Percentiles rank a stretch among this genome's conserved stretches.
phyloP scores from a whole-genome alignment of 169 alveolate species.

The Blepharisma undulans region DNA sequence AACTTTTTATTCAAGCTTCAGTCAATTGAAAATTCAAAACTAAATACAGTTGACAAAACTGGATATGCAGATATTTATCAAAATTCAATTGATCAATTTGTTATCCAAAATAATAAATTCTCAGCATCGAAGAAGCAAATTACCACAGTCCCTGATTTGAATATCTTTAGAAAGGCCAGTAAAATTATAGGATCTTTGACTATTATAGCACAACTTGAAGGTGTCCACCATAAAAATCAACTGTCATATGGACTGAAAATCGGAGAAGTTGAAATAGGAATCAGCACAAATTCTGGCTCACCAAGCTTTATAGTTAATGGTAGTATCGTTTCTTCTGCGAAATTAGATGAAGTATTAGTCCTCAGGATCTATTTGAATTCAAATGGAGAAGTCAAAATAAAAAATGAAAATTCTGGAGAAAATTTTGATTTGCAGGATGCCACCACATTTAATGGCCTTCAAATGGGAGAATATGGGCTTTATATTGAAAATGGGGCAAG shows the following conservation, averaged over 20 bases:
- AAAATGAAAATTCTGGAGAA: neutral
- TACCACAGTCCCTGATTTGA: neutral
- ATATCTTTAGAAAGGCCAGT: neutral
- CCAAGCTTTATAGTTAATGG: neutral
- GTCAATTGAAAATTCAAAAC: no score
- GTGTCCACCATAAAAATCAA: neutral
- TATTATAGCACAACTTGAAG: neutral
- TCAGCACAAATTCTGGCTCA: neutral
- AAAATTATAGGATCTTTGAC: neutral
- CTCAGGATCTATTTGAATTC: neutral
- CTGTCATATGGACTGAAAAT: neutral
- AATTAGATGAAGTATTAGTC: neutral
- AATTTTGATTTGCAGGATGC: neutral
- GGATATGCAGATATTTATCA: slow-evolving; percentile 20
- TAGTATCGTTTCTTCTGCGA: no score
- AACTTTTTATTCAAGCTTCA: neutral
- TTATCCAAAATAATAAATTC: neutral
- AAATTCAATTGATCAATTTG: neutral
- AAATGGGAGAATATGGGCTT: slow-evolving; percentile 2
- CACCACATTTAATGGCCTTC: slow-evolving; percentile 5
- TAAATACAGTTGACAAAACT: neutral
- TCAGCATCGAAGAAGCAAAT: neutral
- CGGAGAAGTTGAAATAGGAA: neutral
- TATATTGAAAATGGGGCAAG: neutral
- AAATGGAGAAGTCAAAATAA: neutral